A percentile compares a stretch with the other conserved stretches of the same genome.
Conservation (phyloP, 2,329 filamentous ascomycete genomes). For the Ophiostoma australiae region DNA sequence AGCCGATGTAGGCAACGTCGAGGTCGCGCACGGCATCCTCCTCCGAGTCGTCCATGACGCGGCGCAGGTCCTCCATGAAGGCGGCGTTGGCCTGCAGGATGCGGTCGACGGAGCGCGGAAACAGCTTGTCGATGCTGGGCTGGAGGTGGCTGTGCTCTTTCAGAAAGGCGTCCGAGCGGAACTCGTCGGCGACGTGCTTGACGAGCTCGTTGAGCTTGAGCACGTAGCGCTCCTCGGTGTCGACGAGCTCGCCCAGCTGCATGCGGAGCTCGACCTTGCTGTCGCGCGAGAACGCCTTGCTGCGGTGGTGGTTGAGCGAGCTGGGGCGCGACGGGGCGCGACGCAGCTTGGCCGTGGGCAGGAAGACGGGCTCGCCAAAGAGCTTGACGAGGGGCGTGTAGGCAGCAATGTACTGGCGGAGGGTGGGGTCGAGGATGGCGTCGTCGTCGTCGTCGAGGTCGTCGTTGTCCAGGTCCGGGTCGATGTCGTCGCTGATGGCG, state of each 20-base stretch:
- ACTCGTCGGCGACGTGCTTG: constrained; percentile 72
- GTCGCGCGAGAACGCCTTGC: constrained; percentile 69
- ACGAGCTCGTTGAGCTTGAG: constrained; percentile 80
- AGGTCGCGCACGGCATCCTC: constrained; percentile 73
- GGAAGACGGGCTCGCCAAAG: constrained; percentile 77
- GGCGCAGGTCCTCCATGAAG: constrained; percentile 72
- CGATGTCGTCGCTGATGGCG: constrained; percentile 57
- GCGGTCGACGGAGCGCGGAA: constrained; percentile 71
- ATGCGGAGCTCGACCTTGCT: constrained; percentile 81
- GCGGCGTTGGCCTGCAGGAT: constrained; percentile 77
- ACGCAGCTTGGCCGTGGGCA: constrained; percentile 78
- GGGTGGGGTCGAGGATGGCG: constrained; percentile 58
- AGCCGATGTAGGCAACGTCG: constrained; percentile 45
- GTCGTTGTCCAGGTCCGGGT: constrained; percentile 44
- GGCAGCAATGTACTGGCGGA: constrained; percentile 63
- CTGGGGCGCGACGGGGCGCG: constrained; percentile 84
- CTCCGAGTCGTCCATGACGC: constrained; percentile 76
- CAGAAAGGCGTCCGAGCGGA: constrained; percentile 62
- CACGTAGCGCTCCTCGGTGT: constrained; percentile 93
- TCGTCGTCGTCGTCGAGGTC: constrained; percentile 51
- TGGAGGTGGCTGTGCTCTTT: constrained; percentile 67
- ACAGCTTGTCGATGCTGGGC: constrained; percentile 68
- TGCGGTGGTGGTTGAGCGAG: constrained; percentile 61
- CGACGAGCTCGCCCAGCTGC: constrained; percentile 83
- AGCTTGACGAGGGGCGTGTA: constrained; percentile 73